Conservation (phyloP, 1,139 yeast species). For the Sporopachydermia cereana region DNA sequence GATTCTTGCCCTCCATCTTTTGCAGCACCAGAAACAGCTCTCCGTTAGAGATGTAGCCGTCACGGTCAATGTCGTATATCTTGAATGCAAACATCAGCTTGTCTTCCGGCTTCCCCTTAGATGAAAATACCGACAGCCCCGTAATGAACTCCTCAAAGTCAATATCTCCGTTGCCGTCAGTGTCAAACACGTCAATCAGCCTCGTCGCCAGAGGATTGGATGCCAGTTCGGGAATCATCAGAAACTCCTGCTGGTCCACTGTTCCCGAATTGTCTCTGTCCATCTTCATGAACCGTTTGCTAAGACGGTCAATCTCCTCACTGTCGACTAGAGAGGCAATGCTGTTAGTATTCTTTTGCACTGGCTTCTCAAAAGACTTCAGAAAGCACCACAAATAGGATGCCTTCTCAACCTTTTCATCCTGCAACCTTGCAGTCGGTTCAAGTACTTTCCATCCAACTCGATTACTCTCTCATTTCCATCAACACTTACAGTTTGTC, state of each 20-base stretch:
- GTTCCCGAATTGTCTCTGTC: conserved; percentile 92
- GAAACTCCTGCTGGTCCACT: conserved; percentile 80
- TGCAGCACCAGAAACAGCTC: conserved; percentile 86
- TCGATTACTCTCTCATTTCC: not conserved
- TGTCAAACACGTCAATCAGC: conserved; percentile 89
- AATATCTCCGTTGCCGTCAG: conserved; percentile 84
- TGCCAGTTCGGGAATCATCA: conserved; percentile 86
- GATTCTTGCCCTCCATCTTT: conserved; percentile 93
- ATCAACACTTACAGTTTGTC: conserved; percentile 41
- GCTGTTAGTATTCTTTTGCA: not conserved
- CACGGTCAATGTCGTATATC: conserved; percentile 91
- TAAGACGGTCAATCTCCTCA: conserved; percentile 83
- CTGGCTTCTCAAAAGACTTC: too few species aligned
- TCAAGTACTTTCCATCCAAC: not conserved
- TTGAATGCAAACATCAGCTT: conserved; percentile 84
- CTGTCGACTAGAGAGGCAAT: conserved; percentile 41
- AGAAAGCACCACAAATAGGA: not conserved
- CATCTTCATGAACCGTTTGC: conserved; percentile 88
- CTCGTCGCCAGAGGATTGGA: conserved; percentile 83
- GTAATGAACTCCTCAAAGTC: conserved; percentile 93
- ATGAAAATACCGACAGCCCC: conserved; percentile 83
- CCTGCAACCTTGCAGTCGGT: not conserved
- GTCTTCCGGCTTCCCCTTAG: conserved; percentile 75
- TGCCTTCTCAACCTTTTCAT: not conserved
- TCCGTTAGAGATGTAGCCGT: conserved; percentile 91